Evolutionary conservation across 2,329 filamentous ascomycete genomes (phyloP).

Genomic region (Alternaria postmessia): DNA sequence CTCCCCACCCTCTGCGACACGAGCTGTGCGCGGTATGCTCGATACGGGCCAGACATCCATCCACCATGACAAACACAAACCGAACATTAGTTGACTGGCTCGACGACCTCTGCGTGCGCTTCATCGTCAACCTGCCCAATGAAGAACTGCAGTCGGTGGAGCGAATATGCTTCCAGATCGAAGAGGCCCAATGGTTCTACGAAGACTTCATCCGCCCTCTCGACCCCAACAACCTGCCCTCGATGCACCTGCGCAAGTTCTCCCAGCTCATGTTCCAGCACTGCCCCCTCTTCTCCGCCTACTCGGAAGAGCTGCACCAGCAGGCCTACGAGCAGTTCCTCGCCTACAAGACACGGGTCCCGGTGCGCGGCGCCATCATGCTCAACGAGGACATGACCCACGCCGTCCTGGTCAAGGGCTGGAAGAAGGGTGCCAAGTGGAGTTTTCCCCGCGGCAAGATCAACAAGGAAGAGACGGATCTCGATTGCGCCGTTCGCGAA

Average conservation of each 20-base stretch:
- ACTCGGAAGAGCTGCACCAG: constrained; percentile 78
- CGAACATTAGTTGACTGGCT: constrained; percentile 95
- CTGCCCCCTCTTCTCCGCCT: constrained; percentile 85
- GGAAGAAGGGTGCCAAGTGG: constrained; percentile 97
- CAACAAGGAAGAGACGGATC: constrained; percentile 93
- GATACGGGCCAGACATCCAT: constrained; percentile 58
- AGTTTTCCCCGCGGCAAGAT: constrained; percentile 97
- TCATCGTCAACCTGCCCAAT: constrained; percentile 94
- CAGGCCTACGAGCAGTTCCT: constrained; percentile 91
- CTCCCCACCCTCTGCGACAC: constrained; percentile 22
- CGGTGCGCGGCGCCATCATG: constrained; percentile 92
- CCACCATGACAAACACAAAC: constrained; percentile 73
- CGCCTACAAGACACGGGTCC: constrained; percentile 92
- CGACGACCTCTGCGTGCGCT: constrained; percentile 97
- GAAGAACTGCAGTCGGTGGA: constrained; percentile 90
- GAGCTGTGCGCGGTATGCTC: constrained; percentile 64
- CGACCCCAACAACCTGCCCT: constrained; percentile 80
- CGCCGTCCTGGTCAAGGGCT: constrained; percentile 91
- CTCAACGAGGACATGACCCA: constrained; percentile 95
- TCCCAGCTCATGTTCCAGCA: constrained; percentile 92
- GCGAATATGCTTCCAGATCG: constrained; percentile 97
- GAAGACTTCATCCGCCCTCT: constrained; percentile 97
- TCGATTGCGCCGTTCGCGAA: constrained; percentile 92
- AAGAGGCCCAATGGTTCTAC: constrained; percentile 99
- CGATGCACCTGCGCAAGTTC: constrained; percentile 84